Evolutionary conservation across 1,139 yeast species (phyloP), one percentile per base, ranked within the genome.

Genomic region (Suhomyces bokatorum): DNA sequence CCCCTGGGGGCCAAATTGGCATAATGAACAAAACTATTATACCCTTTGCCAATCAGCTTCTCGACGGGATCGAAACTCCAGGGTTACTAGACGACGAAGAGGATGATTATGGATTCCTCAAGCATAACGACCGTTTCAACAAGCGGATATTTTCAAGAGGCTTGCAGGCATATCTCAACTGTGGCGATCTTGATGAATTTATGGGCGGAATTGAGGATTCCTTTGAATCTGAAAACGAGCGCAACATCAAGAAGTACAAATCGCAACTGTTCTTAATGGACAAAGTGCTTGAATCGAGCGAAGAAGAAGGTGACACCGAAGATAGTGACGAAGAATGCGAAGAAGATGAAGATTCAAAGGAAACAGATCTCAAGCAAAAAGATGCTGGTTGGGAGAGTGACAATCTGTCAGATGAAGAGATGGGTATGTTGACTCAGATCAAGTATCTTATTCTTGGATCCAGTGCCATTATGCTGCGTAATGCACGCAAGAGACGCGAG

Each of bases 41-140:
- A 34, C 48, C 52, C 29, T 54, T 57, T 47, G 42, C 45, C 32
- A 54, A 55, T 46, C 53, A 51, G 37, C 45, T 53, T 15, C 27
- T 42, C 7, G 40, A 45, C 17, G 37, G 34, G 8, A 30, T 53
- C 29, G 54, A 50, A 11, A 35, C 43, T 20, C 54, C 45, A 27
- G 44, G 27, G 6, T 34, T 37, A n/a, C 16, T 44, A 17, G 43
- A 37, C 16, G 47, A 44, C 14, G 55, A 54, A 33, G 41, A 43
- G 4, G 74, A 69, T 51, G 70, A 64, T 43, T 68, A 69, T 49
- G 75, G 74, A 11, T 68, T 69, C 48, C 50, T 67, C 48, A 65
- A 63, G 36, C 69, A 66, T 45, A 55, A 62, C 31, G 63, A 65
- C 40, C 60, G 59, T 42, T 63, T 57, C 49, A 55, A 55, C 37